A percentile compares a stretch with the other conserved stretches of the same genome.
These are phyloP conservation scores for Suhomyces coccinellae DNA, from an alignment of 1,139 yeast genomes.

Conservation along the genomic window DNA sequence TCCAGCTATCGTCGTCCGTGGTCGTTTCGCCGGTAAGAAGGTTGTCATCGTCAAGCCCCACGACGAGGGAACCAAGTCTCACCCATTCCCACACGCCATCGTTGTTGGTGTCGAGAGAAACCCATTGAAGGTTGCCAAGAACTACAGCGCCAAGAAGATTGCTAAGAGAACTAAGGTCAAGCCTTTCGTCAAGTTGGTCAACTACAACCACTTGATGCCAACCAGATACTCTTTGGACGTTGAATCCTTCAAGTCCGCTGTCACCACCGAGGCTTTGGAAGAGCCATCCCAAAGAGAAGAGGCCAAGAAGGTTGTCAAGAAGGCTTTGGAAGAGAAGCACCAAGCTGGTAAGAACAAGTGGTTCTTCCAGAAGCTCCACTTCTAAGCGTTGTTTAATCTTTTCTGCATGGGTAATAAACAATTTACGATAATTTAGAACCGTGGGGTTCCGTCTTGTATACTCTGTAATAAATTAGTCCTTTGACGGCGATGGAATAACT, in stretches of 20 bases:
- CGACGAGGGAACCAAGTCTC: conserved; percentile 98
- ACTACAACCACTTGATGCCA: conserved; percentile 99
- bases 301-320: conserved; percentile 98
- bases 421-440: conserved; percentile 17
- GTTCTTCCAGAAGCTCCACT: conserved; percentile 99
- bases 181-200: conserved; percentile 98
- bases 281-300: conserved; percentile 99
- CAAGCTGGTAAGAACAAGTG: conserved; percentile 99
- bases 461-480: conserved; percentile 12
- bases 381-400: conserved; percentile 53
- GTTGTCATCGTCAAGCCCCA: conserved; percentile 98
- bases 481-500: conserved; percentile 1
- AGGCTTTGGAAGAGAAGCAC: conserved; percentile 99
- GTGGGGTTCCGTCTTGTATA: conserved; percentile 9
- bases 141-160: conserved; percentile 93
- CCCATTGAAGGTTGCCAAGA: conserved; percentile 96
- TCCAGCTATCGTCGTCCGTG: conserved; percentile 97
- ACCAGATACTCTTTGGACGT: conserved; percentile 99
- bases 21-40: conserved; percentile 99
- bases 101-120: conserved; percentile 99
- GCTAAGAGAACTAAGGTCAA: conserved; percentile 98
- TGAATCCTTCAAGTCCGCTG: conserved; percentile 89
- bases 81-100: conserved; percentile 99
- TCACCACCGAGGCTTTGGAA: conserved; percentile 89
- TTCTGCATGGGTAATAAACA: conserved; percentile 41